Percentiles rank a stretch among this genome's conserved stretches.
phyloP scores from a whole-genome alignment of 192 early-diverging fungal species.

The Powellomyces hirtus region DNA sequence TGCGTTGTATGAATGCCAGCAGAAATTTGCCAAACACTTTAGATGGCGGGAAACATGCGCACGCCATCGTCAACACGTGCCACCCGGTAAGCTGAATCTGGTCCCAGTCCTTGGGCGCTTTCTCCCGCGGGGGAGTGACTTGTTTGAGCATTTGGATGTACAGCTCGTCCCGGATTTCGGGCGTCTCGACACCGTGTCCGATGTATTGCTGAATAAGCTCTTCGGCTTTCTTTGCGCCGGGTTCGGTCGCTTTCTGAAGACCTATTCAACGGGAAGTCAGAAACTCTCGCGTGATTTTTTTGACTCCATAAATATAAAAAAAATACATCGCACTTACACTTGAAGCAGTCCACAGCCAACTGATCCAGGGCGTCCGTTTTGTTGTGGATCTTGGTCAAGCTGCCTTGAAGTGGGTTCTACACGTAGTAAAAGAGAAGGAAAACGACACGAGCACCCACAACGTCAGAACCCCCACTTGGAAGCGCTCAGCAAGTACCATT shows the following conservation, averaged over 20 bases:
- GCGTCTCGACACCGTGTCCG: constrained; percentile 28
- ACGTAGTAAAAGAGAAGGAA: too few relatives aligned
- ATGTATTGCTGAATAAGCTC: constrained; percentile 37
- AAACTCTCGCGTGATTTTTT: neutral
- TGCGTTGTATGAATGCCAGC: constrained; percentile 41
- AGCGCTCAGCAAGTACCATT: too few relatives aligned
- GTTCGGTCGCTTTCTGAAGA: constrained; percentile 38
- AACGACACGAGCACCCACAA: too few relatives aligned
- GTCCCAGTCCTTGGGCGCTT: constrained; percentile 37
- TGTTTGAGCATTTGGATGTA: constrained; percentile 52
- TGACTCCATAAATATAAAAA: neutral
- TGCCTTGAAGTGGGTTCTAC: constrained; percentile 15
- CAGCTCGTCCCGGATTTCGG: constrained; percentile 49
- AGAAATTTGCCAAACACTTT: constrained; percentile 48
- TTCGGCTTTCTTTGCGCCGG: constrained; percentile 37
- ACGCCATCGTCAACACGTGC: constrained; percentile 37
- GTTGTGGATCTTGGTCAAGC: constrained; percentile 34
- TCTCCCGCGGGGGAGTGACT: constrained; percentile 36
- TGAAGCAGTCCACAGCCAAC: constrained; percentile 35
- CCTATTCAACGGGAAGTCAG: constrained; percentile 13
- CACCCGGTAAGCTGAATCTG: constrained; percentile 38
- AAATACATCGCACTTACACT: constrained; percentile 22
- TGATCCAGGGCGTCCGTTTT: constrained; percentile 26
- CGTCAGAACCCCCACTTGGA: too few relatives aligned
- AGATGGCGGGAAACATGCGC: constrained; percentile 47